Evolutionary conservation across 2,329 filamentous ascomycete species (phyloP), one percentile per base, ranked within the genome.

Genomic region (Colletotrichum tabaci): DNA sequence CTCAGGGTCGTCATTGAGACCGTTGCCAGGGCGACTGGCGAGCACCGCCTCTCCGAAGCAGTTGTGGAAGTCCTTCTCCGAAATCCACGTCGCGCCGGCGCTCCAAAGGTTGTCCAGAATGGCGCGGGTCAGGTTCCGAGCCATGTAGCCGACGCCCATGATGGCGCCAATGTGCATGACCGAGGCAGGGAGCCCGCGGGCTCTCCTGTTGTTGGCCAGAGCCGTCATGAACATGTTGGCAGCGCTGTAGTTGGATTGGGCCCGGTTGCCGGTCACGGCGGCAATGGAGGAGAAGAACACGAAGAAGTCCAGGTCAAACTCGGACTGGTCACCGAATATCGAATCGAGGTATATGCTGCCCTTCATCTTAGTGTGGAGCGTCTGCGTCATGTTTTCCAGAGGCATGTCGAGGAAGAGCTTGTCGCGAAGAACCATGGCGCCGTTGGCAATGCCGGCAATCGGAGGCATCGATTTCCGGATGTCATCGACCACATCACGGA

Each of bases 181-280:
- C 1, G 80, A 82, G 0, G 73, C 85, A 9, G 80, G 77, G 1
- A 84, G 66, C 0, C 84, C 84, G 2, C 81, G 78, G 2, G 70
- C 73, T 0, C 81, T 66, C 8, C 86, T 75, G 8, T 83, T 77
- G 0, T 71, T 47, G 1, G 80, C 82, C 0, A 88, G 72, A 1
- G 73, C 73, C 2, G 72, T 73, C 79, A 87, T 82, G 77, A 80
- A 88, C 7, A 72, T 69, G 73, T 87, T 87, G 3, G 82, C 85
- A 0, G 84, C 83, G 1, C 77, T 75, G 70, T 88, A 88, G 72
- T 82, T 85, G 7, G 79, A 72, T 73, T 89, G 86, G 13, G 75
- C 78, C 8, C 46, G 16, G 56, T 79, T 80, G 12, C 81, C 81
- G 2, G 75, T 63, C 9, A 80, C 70, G 4, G 52, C 47, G 1